Conservation (phyloP, 2,329 filamentous ascomycete genomes). For the Emergomyces pasteurianus region DNA sequence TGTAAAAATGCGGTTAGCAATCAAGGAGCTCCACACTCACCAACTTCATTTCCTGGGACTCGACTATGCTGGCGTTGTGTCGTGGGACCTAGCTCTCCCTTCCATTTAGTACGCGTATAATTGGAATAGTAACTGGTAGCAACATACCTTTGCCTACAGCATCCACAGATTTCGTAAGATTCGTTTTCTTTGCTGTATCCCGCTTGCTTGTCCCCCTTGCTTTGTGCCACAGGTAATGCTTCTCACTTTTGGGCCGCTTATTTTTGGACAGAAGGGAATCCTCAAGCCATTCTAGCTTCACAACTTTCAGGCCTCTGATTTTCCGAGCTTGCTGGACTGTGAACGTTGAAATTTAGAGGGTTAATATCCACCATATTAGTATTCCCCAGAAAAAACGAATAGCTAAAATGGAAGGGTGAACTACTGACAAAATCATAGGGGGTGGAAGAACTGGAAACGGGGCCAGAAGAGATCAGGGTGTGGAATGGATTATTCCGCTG, state of each 20-base stretch:
- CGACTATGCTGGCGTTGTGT: not conserved
- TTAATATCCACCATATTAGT: not conserved
- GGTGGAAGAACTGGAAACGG: not conserved
- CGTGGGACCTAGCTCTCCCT: not conserved
- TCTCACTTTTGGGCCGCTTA: conserved; percentile 23
- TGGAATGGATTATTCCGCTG: not conserved
- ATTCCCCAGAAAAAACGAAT: not conserved
- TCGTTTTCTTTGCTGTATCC: conserved; percentile 18
- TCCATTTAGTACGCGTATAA: not conserved
- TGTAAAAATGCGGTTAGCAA: not conserved
- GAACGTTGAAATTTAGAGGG: not conserved
- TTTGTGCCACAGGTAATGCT: conserved; percentile 24
- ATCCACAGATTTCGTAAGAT: not conserved
- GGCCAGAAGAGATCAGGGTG: not conserved
- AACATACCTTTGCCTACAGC: not conserved
- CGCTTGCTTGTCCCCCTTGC: conserved; percentile 12
- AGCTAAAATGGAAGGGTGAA: no score
- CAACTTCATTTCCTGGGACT: not conserved
- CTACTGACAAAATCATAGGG: no score
- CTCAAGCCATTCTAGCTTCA: conserved; percentile 37
- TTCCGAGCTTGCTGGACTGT: conserved; percentile 31
- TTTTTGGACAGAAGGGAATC: conserved; percentile 29
- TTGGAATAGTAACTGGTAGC: not conserved
- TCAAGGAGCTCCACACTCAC: not conserved
- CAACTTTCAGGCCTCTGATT: conserved; percentile 30